These are phyloP conservation scores for Kuraishia cidri DNA, from an alignment of 805 yeast species.

Conservation along the genomic window DNA sequence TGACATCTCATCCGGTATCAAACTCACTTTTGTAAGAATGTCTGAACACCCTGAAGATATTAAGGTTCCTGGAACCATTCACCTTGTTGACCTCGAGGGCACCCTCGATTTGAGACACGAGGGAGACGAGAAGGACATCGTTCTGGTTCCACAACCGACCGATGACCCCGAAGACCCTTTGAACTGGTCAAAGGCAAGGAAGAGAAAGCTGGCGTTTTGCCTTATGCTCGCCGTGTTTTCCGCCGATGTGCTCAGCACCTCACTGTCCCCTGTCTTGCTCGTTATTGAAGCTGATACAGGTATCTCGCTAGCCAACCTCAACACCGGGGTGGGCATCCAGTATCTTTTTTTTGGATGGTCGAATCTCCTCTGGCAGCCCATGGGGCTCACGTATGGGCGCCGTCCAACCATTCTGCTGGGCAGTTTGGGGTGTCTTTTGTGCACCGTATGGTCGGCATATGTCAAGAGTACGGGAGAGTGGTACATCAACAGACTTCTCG, in stretches of 20 bases:
- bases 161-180: constrained; percentile 21
- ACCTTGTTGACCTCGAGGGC: constrained; percentile 31
- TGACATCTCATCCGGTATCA: no score
- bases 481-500: constrained; percentile 3
- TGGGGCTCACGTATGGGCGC: constrained; percentile 13
- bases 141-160: constrained; percentile 24
- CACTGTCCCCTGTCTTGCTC: constrained; percentile 13
- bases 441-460: constrained; percentile 12
- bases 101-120: constrained; percentile 21
- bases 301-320: constrained; percentile 14
- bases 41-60: no score
- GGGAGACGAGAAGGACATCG: constrained; percentile 21
- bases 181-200: constrained; percentile 12
- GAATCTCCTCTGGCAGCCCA: constrained; percentile 15
- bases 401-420: constrained; percentile 8
- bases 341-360: constrained; percentile 21
- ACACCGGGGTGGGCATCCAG: constrained; percentile 16
- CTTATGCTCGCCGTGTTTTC: constrained; percentile 19
- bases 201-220: constrained; percentile 9
- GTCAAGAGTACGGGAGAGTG: constrained; percentile 8
- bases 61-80: constrained; percentile 29
- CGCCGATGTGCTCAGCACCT: constrained; percentile 38
- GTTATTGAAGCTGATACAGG: constrained; percentile 6
- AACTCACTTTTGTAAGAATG: no score
- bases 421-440: constrained; percentile 7